A percentile compares a stretch with the other conserved stretches of the same genome.
Conservation (phyloP, 176 grass and related monocot species). For the Oryza longistaminata region DNA sequence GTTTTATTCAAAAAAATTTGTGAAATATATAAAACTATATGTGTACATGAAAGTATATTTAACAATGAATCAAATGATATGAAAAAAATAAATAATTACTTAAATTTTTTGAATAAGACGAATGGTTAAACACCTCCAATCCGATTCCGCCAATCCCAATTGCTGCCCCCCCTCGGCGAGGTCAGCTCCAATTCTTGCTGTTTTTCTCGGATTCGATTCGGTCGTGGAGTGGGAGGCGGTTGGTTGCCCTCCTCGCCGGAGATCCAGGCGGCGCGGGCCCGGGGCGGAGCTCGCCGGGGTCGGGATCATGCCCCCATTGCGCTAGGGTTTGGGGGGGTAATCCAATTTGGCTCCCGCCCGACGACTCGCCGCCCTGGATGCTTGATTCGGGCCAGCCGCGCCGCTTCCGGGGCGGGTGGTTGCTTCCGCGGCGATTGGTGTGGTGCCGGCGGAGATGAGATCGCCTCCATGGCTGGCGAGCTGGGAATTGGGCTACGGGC, state of each 20-base stretch:
- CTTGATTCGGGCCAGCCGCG: conserved; percentile 32
- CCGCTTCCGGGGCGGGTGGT: conserved; percentile 5
- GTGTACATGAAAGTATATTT: too few relatives aligned
- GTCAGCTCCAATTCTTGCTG: conserved; percentile 53
- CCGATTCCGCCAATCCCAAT: too few relatives aligned
- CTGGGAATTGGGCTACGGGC: conserved; percentile 54
- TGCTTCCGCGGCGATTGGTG: conserved; percentile 39
- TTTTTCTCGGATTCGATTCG: conserved; percentile 43
- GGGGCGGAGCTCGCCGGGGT: conserved; percentile 28
- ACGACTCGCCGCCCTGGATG: conserved; percentile 10
- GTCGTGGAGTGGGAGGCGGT: background rate
- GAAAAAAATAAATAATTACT: too few relatives aligned
- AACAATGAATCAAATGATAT: too few relatives aligned
- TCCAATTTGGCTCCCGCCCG: conserved; percentile 33
- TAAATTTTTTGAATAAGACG: too few relatives aligned
- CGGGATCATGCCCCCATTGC: conserved; percentile 56
- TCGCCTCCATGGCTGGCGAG: conserved; percentile 54
- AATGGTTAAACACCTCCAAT: too few relatives aligned
- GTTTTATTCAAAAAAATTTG: too few relatives aligned
- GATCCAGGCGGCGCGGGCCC: conserved; percentile 42
- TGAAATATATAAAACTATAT: too few relatives aligned
- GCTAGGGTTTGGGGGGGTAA: conserved; percentile 54
- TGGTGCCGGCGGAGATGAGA: conserved; percentile 61
- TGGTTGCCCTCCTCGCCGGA: conserved; percentile 12
- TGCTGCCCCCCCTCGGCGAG: too few relatives aligned